These are phyloP conservation scores for Parastagonospora avenae DNA, from an alignment of 2,329 filamentous ascomycete species.

Conservation along the genomic window DNA sequence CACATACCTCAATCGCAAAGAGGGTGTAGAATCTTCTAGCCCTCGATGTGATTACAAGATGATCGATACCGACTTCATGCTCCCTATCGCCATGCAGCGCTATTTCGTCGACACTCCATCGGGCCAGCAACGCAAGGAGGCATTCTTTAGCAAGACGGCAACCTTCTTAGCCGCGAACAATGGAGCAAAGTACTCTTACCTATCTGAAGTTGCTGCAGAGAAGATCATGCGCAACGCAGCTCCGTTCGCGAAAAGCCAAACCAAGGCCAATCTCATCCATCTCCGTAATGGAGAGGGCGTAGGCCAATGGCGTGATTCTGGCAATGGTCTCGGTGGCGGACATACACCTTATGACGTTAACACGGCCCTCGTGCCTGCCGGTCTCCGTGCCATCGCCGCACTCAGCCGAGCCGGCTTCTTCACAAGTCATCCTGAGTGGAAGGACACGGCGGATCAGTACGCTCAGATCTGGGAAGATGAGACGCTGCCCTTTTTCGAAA, in stretches of 20 bases:
- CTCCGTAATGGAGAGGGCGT: constrained; percentile 61
- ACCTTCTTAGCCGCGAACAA: constrained; percentile 57
- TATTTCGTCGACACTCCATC: constrained; percentile 60
- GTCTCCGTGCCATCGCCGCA: constrained; percentile 62
- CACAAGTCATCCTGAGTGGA: constrained; percentile 56
- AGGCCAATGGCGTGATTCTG: constrained; percentile 68
- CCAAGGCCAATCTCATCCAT: constrained; percentile 61
- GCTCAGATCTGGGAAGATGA: constrained; percentile 67
- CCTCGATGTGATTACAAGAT: constrained; percentile 65
- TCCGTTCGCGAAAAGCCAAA: constrained; percentile 60
- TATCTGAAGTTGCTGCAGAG: constrained; percentile 59
- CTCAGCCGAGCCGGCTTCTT: constrained; percentile 60
- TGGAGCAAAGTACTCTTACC: constrained; percentile 59
- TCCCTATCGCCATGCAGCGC: constrained; percentile 62
- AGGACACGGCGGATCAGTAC: constrained; percentile 49
- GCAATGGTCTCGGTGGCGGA: constrained; percentile 64
- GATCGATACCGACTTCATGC: constrained; percentile 67
- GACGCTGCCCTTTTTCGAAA: constrained; percentile 63
- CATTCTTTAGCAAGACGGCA: constrained; percentile 52
- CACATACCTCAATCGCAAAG: constrained; percentile 62
- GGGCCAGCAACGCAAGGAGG: constrained; percentile 46
- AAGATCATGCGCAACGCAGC: constrained; percentile 63
- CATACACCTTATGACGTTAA: constrained; percentile 71
- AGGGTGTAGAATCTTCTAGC: constrained; percentile 58
- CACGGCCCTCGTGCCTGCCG: constrained; percentile 65